Percentiles rank a stretch among this genome's conserved stretches.
Conservation (phyloP, 1,284 basidiomycete species). For the Pseudozyma pruni region DNA sequence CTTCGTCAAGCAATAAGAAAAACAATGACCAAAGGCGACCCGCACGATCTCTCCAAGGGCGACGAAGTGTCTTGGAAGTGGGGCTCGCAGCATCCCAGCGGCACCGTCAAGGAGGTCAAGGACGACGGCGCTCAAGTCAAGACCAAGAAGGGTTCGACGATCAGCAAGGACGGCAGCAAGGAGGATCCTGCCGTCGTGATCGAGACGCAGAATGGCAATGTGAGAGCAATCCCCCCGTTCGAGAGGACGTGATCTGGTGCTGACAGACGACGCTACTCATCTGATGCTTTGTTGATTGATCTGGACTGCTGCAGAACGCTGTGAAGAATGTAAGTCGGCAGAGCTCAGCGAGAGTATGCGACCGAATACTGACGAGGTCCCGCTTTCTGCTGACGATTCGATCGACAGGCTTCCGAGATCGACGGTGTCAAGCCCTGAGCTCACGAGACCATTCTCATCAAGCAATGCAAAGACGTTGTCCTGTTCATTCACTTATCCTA, state of each 20-base stretch:
- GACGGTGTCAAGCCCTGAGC: constrained; percentile 51
- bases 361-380: no score
- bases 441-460: no score
- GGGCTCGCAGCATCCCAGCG: constrained; percentile 48
- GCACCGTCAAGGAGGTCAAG: constrained; percentile 54
- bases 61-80: constrained; percentile 52
- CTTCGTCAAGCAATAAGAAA: no score
- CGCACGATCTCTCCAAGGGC: constrained; percentile 39
- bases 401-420: constrained; percentile 42
- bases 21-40: constrained; percentile 24
- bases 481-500: no score
- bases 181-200: constrained; percentile 53
- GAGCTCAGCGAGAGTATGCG: no score
- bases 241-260: not conserved
- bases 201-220: constrained; percentile 37
- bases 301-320: no score
- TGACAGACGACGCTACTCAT: not conserved
- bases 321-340: no score
- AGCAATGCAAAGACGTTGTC: no score
- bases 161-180: constrained; percentile 45
- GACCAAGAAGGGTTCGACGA: constrained; percentile 54
- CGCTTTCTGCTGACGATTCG: not conserved
- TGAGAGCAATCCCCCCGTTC: not conserved
- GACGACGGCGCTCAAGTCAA: constrained; percentile 47
- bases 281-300: not conserved